Base-by-base conservation (phyloP, 352 stramenopile species). In the Pythium folliculosum region DNA sequence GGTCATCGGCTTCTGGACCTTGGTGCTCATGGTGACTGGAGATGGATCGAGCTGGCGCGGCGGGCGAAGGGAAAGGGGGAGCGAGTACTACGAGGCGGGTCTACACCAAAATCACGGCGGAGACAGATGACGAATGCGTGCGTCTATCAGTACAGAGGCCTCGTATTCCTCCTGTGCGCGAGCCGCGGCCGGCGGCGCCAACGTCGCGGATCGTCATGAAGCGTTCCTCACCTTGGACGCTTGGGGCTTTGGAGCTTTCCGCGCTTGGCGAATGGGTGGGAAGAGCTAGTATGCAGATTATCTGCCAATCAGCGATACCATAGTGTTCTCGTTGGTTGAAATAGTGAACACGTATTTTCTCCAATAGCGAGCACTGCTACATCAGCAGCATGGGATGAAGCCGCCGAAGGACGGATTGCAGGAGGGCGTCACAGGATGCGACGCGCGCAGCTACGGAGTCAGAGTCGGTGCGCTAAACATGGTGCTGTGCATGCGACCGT, bases 1-100 rank as follows among this genome's bases (percentile, higher is more conserved):
- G 72, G 97, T 99, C 97, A 99, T 99, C 73, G 98, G 96, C 82
- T 99, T 99, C 73, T 99, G 98, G 67, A 99, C 94, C 86, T 95
- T 97, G 77, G 83, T 89, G 75, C 84, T 94, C 88, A 96, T 96
- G 78, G 71, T 89, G 66, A 35, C 65, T 64, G 52, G 19, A 49
- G n/a, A 13, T 30, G n/a, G 37, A 22, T 53, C 21, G 60, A 38
- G 23, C 1, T 17, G 7, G 19, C 2, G 23, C 21, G 38, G 21
- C 19, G 40, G 32, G 44, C 30, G 48, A 40, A 25, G 40, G 40
- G 40, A n/a, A 2, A 47, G 40, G 35, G 35, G 8, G 35, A 14
- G 8, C 35, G 12, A 40, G 5, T 32, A 6, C 27, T 5, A 40
- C 35, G 35, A 2, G 35, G 8, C 35, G 35, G 35, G 10, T 40